Conservation (phyloP, 805 yeast species). For the Lachancea sp. region DNA sequence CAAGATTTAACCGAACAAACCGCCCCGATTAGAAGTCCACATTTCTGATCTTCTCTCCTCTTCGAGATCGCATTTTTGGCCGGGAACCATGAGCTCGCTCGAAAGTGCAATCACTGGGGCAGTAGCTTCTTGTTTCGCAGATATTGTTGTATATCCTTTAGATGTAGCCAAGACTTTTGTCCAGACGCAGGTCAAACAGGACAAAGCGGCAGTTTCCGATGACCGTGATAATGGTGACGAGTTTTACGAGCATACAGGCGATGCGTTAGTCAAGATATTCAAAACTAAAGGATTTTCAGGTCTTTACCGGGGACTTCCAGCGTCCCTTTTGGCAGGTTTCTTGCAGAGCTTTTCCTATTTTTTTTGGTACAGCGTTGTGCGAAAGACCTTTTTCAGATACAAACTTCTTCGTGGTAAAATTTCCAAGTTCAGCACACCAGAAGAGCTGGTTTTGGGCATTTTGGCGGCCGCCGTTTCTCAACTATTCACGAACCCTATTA, state of each 20-base stretch:
- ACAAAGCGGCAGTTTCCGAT: constrained; percentile 5
- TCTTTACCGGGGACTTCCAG: constrained; percentile 64
- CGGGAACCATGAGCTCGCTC: constrained; percentile 39
- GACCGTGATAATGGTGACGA: not conserved
- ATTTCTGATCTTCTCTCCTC: not conserved
- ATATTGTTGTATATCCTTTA: constrained; percentile 71
- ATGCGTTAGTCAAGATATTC: constrained; percentile 56
- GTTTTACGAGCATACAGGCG: constrained; percentile 49
- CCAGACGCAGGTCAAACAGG: constrained; percentile 51
- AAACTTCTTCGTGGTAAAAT: constrained; percentile 34
- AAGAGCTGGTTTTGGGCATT: constrained; percentile 70
- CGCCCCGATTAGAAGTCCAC: too few species aligned
- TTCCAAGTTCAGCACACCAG: constrained; percentile 38
- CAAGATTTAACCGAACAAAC: too few species aligned
- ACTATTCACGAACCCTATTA: constrained; percentile 73
- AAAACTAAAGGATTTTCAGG: constrained; percentile 55
- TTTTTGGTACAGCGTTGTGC: constrained; percentile 77
- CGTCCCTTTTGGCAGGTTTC: constrained; percentile 64
- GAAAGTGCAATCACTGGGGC: constrained; percentile 83
- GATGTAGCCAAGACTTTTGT: constrained; percentile 72
- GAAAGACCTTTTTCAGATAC: constrained; percentile 44
- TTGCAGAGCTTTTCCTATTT: constrained; percentile 77
- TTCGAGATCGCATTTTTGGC: not conserved
- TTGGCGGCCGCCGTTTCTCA: constrained; percentile 79
- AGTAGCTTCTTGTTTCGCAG: constrained; percentile 73